Evolutionary conservation across 106 monocot genomes (phyloP).

Genomic region (Alisma plantagoaquatica): DNA sequence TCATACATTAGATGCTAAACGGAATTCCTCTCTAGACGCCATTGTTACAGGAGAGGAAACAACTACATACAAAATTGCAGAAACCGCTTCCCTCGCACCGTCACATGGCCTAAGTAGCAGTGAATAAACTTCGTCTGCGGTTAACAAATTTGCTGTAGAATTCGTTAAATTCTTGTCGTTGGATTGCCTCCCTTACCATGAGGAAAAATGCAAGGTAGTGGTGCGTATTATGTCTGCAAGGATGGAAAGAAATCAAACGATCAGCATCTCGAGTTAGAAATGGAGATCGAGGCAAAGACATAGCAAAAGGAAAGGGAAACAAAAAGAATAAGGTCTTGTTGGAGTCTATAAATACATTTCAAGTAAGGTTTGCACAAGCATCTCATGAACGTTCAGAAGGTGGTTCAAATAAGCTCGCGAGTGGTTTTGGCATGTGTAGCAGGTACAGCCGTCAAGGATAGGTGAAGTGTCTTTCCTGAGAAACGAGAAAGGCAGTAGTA

Average conservation of each 20-base stretch:
- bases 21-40: too few relatives aligned
- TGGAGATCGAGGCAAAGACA: neutral
- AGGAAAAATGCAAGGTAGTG: conserved; percentile 83
- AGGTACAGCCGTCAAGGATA: conserved; percentile 46
- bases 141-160: conserved; percentile 53
- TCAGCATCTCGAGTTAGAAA: neutral
- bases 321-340: too few relatives aligned
- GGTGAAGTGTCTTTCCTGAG: conserved; percentile 73
- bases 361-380: conserved; percentile 85
- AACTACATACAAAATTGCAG: too few relatives aligned
- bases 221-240: conserved; percentile 91
- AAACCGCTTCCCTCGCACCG: too few relatives aligned
- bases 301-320: neutral
- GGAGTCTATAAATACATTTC: conserved; percentile 74
- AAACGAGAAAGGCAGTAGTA: too few relatives aligned
- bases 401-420: conserved; percentile 92
- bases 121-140: conserved; percentile 37
- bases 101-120: too few relatives aligned
- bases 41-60: too few relatives aligned
- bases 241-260: neutral
- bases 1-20: too few relatives aligned
- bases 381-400: conserved; percentile 90
- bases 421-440: conserved; percentile 82
- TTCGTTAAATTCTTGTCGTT: conserved; percentile 40
- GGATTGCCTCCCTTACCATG: conserved; percentile 65